phyloP scores from a whole-genome alignment of 371 early-diverging fungal species.

The Dinochytrium kinnereticum region DNA sequence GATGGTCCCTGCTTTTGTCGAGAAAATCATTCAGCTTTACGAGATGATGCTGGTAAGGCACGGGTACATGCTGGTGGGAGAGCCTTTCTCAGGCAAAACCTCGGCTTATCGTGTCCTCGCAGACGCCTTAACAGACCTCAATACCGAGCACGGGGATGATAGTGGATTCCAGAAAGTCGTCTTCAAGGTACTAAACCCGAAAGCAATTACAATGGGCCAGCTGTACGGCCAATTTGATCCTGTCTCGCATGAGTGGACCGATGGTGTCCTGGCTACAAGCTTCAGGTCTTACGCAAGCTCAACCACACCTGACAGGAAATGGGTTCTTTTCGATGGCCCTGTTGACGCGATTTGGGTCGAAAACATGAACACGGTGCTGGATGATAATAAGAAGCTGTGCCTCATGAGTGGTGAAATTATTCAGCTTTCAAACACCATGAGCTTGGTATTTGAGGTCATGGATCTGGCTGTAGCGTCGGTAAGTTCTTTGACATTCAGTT shows the following conservation, averaged over 20 bases:
- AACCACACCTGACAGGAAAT: conserved; percentile 57
- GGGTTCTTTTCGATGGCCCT: conserved; percentile 71
- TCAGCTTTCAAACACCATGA: conserved; percentile 63
- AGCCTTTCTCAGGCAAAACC: conserved; percentile 62
- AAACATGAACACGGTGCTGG: conserved; percentile 70
- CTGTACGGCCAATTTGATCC: conserved; percentile 67
- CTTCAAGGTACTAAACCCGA: conserved; percentile 61
- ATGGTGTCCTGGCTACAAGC: conserved; percentile 60
- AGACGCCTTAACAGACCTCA: conserved; percentile 54
- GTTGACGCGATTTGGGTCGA: conserved; percentile 69
- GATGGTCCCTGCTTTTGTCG: conserved; percentile 56
- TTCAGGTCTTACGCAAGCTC: conserved; percentile 55
- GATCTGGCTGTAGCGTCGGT: conserved; percentile 64
- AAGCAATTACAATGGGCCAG: conserved; percentile 62
- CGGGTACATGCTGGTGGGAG: conserved; percentile 67
- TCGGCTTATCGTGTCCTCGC: conserved; percentile 58
- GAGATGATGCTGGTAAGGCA: conserved; percentile 68
- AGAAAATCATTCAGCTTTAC: conserved; percentile 63
- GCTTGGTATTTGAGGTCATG: conserved; percentile 66
- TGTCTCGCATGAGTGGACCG: conserved; percentile 67
- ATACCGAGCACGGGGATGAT: conserved; percentile 34
- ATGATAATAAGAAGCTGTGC: conserved; percentile 68
- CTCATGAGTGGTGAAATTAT: conserved; percentile 69
- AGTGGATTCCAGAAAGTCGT: conserved; percentile 51
- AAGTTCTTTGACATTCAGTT: conserved; percentile 18